Base-by-base conservation (phyloP, 768 basidiomycete species). In the Lentinula detonsa region DNA sequence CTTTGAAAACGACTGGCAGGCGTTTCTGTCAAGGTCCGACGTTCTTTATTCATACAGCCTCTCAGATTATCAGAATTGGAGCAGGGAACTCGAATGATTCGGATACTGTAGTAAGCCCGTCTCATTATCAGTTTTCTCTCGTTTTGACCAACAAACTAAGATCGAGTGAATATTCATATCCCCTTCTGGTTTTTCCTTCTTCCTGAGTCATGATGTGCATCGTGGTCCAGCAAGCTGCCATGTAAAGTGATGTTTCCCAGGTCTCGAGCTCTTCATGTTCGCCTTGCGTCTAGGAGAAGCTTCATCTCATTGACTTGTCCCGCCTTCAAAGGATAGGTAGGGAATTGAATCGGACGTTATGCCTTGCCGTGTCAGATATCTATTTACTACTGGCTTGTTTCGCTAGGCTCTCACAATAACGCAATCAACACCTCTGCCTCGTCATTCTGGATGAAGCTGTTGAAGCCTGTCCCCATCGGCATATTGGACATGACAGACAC, bases 181-280 rank as follows among this genome's bases (percentile, higher is more conserved):
- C 43, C 55, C 55, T 56, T 56, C 55, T 51, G 31, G 50, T 31
- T n/a, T 51, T 51, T 51, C 31, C 13, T 51, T 51, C 34, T 51
- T 8, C 28, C 50, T 54, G 37, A 40, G 35, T 40, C 34, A 35
- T 40, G 53, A 54, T 54, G 37, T 54, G 35, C 53, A 54, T 56
- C 55, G 40, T 56, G 55, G 23, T 56, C 7, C 23, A 16, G 6
- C 40, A 55, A n/a, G 10, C 37, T 55, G 53, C 53, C 37, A 35
- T 18, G 16, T 40, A 40, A 1, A 39, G 4, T 56, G 55, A 56
- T 54, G 37, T 37, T 56, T 42, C 55, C 39, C 55, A 43, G 10
- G 55, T 56, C 55, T 43, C 5, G 28, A 43, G 50, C 28, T 35
- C 40, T 18, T 54, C 1, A 5, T 48, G 23, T 48, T 48, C n/a